Conservation (phyloP, 2,329 filamentous ascomycete species). For the Endoconidiophora polonica region DNA sequence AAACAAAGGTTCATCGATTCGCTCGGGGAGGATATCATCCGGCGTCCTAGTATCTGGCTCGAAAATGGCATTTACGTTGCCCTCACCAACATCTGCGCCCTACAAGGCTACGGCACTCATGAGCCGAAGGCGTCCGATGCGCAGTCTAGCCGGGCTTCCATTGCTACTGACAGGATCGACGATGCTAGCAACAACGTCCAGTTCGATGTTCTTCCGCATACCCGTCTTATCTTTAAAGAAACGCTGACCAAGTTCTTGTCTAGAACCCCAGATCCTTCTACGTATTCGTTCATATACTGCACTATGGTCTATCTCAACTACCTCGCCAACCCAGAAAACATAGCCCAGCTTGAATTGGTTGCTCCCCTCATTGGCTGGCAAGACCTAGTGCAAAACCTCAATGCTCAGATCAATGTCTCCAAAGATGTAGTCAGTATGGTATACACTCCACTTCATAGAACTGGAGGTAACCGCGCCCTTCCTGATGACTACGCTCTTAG, state of each 20-base stretch:
- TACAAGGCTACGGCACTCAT: conserved; percentile 33
- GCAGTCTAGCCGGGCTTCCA: too few species aligned
- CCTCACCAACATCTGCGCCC: conserved; percentile 37
- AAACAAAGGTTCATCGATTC: conserved; percentile 30
- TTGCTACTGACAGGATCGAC: too few species aligned
- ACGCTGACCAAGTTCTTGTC: neutral
- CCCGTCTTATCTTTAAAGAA: neutral
- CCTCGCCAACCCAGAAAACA: conserved; percentile 21
- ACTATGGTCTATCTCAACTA: conserved; percentile 2
- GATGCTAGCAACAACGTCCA: neutral
- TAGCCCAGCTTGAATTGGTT: conserved; percentile 27
- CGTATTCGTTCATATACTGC: neutral
- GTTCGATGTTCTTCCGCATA: neutral
- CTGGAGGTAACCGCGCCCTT: conserved; percentile 26
- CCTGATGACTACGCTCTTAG: conserved; percentile 54
- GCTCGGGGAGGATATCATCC: conserved; percentile 40
- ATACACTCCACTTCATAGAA: neutral
- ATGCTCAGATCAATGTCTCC: conserved; percentile 19
- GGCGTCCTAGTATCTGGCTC: conserved; percentile 33
- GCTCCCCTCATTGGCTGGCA: conserved; percentile 37
- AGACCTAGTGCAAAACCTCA: conserved; percentile 25
- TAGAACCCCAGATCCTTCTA: neutral
- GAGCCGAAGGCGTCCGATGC: too few species aligned
- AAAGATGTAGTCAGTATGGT: neutral
- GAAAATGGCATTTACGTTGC: conserved; percentile 35